Conservation (phyloP, 805 yeast genomes). For the Saccharomyces mikatae region DNA sequence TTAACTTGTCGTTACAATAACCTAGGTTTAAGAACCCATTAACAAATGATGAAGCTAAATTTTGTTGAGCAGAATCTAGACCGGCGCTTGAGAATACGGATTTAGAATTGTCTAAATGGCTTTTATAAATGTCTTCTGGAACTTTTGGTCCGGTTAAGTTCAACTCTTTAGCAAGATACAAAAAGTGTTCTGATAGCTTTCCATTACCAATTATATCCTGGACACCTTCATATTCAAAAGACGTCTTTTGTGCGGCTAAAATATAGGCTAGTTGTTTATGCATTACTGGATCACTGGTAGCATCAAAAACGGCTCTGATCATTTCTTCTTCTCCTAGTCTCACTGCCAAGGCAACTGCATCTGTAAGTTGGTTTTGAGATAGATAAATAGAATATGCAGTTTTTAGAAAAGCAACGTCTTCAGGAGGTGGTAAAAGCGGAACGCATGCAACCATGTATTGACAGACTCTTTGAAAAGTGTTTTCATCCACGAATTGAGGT, state of each 20-base stretch:
- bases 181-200: constrained; percentile 68
- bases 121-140: constrained; percentile 91
- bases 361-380: constrained; percentile 70
- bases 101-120: constrained; percentile 71
- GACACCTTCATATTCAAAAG: constrained; percentile 65
- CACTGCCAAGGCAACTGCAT: constrained; percentile 84
- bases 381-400: constrained; percentile 85
- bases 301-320: constrained; percentile 71
- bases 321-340: constrained; percentile 75
- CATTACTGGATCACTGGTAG: constrained; percentile 62
- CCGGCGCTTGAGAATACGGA: constrained; percentile 43
- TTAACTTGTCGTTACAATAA: constrained; percentile 73
- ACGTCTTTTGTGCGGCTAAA: constrained; percentile 76
- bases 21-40: constrained; percentile 89
- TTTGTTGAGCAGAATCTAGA: constrained; percentile 89
- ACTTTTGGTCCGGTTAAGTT: constrained; percentile 83
- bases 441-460: constrained; percentile 92
- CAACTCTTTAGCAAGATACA: constrained; percentile 75
- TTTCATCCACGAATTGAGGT: constrained; percentile 75
- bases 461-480: constrained; percentile 82
- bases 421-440: constrained; percentile 93
- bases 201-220: constrained; percentile 81
- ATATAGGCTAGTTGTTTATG: constrained; percentile 90
- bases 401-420: constrained; percentile 74
- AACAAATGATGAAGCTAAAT: constrained; percentile 89